Conservation (phyloP, 2,329 filamentous ascomycete species). For the Aspergillus ibericus region DNA sequence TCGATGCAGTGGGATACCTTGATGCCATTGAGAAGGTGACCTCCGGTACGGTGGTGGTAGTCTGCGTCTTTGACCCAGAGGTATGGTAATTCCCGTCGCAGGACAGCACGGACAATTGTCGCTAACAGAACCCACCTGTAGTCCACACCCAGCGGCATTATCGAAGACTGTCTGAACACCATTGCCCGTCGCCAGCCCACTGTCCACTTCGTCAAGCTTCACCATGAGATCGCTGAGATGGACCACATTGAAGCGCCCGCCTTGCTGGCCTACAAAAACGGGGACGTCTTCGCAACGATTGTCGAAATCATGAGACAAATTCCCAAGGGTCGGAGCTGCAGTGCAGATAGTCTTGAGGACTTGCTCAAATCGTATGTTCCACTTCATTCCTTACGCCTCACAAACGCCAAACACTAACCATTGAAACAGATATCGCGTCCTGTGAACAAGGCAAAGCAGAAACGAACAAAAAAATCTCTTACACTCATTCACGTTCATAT, state of each 20-base stretch:
- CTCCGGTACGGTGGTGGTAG: conserved; percentile 78
- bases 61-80: conserved; percentile 87
- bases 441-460: not conserved
- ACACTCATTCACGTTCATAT: not conserved
- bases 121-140: conserved; percentile 38
- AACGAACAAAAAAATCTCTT: not conserved
- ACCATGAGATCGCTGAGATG: conserved; percentile 92
- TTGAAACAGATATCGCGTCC: conserved; percentile 5
- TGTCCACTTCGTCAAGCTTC: conserved; percentile 84
- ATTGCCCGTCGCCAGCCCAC: conserved; percentile 70
- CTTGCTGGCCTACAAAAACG: conserved; percentile 82
- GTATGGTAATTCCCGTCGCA: conserved; percentile 53
- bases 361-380: conserved; percentile 55
- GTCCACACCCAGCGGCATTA: conserved; percentile 75
- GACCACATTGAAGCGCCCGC: conserved; percentile 85
- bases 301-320: conserved; percentile 86
- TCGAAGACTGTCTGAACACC: conserved; percentile 74
- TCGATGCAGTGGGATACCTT: conserved; percentile 90
- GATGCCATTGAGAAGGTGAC: conserved; percentile 91
- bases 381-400: not conserved
- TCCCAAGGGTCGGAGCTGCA: conserved; percentile 57
- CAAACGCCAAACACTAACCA: not conserved
- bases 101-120: not conserved
- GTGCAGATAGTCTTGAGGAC: conserved; percentile 57
- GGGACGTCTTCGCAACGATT: conserved; percentile 86